Evolutionary conservation across 1,284 basidiomycete species (phyloP).

Genomic region (Mixia osmundae): DNA sequence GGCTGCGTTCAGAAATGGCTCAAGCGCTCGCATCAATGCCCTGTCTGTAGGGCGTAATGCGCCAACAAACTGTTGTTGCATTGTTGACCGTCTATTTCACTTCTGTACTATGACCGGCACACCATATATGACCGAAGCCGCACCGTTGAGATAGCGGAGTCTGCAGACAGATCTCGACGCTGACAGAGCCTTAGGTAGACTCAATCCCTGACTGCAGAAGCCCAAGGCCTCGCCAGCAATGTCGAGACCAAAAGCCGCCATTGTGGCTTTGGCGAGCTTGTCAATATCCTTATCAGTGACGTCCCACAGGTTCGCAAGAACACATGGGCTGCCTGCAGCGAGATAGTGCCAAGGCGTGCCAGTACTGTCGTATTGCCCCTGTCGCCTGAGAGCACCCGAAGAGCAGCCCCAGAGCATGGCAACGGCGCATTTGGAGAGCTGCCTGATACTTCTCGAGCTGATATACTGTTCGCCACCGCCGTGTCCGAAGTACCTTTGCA

Average conservation of each 20-base stretch:
- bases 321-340: constrained; percentile 70
- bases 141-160: constrained; percentile 82
- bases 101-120: too few relatives aligned
- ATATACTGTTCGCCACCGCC: constrained; percentile 88
- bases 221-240: neutral
- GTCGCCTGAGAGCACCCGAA: constrained; percentile 60
- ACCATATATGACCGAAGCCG: constrained; percentile 80
- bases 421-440: constrained; percentile 58
- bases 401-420: constrained; percentile 99
- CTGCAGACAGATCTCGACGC: constrained; percentile 56
- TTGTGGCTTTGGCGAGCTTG: constrained; percentile 61
- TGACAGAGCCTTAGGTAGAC: constrained; percentile 50
- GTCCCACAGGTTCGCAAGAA: constrained; percentile 92
- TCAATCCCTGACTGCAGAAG: too few relatives aligned
- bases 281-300: constrained; percentile 96
- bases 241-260: constrained; percentile 36
- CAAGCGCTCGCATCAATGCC: too few relatives aligned
- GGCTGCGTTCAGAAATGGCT: too few relatives aligned
- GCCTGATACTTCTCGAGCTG: constrained; percentile 56
- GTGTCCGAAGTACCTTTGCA: constrained; percentile 74
- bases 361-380: constrained; percentile 75
- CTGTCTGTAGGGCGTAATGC: too few relatives aligned
- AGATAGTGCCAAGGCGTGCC: constrained; percentile 89
- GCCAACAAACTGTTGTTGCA: too few relatives aligned
- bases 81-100: too few relatives aligned